These are phyloP conservation scores for Calocera viscosa DNA, from an alignment of 768 basidiomycete genomes.

Conservation along the genomic window DNA sequence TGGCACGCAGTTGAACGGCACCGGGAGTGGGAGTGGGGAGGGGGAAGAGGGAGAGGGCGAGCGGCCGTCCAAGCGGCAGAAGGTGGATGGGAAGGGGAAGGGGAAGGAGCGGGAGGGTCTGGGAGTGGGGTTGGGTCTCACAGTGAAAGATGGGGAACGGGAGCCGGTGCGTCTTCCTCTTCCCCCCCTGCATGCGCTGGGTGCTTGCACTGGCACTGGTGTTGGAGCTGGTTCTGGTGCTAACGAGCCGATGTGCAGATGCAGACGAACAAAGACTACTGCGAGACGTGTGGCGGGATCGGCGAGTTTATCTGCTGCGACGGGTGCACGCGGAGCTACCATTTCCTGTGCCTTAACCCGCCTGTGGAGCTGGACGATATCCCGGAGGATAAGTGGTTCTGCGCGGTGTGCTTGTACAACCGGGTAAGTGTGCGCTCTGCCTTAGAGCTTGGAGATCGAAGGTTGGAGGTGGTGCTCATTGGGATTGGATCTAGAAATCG, in stretches of 20 bases:
- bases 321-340: conserved; percentile 90
- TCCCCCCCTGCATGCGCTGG: too few species aligned
- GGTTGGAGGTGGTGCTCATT: neutral
- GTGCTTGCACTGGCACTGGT: too few species aligned
- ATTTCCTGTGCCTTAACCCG: conserved; percentile 92
- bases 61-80: neutral
- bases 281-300: conserved; percentile 32
- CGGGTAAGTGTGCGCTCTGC: conserved; percentile 9
- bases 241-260: too few species aligned
- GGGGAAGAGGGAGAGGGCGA: neutral
- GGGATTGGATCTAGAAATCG: neutral
- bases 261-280: conserved; percentile 35
- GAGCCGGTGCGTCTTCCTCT: neutral
- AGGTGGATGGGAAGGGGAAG: neutral
- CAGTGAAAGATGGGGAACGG: neutral
- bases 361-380: conserved; percentile 83
- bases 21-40: neutral
- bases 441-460: conserved; percentile 9
- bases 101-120: too few species aligned
- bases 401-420: conserved; percentile 27
- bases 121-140: too few species aligned
- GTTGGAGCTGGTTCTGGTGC: too few species aligned
- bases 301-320: conserved; percentile 93
- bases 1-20: neutral
- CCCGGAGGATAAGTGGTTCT: conserved; percentile 61